phyloP scores from a whole-genome alignment of 2,329 filamentous ascomycete species.

The Coniochaeta hoffmannii region DNA sequence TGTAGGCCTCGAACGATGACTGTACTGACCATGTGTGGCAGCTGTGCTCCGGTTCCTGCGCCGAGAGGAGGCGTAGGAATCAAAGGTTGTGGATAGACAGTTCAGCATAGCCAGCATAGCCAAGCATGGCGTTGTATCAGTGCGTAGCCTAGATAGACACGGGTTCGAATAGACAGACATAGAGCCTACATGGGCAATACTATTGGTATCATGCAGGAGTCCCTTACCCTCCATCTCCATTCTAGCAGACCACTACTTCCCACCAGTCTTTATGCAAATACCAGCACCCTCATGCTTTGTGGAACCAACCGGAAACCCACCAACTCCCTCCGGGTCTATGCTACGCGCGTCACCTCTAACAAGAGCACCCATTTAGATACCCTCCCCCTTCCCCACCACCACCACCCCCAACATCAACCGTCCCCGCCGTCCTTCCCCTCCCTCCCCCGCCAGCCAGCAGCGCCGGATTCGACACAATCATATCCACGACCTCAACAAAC shows the following conservation, averaged over 20 bases:
- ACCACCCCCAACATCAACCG: conserved; percentile 19
- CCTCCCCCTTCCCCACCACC: conserved; percentile 7
- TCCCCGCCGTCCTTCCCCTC: conserved; percentile 15
- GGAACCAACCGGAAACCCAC: not conserved
- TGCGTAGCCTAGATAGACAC: not conserved
- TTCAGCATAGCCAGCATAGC: no score
- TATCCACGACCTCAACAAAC: conserved; percentile 44
- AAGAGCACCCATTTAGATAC: conserved; percentile 15
- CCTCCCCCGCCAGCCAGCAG: conserved; percentile 27
- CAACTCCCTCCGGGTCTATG: not conserved
- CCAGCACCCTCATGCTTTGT: not conserved
- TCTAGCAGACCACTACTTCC: not conserved
- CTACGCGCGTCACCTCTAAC: conserved; percentile 10
- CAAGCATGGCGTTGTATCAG: not conserved
- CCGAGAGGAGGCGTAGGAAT: conserved; percentile 16
- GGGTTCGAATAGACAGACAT: not conserved
- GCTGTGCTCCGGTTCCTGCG: conserved; percentile 26
- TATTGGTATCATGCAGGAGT: not conserved
- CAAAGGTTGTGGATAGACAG: not conserved
- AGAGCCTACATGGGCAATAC: not conserved
- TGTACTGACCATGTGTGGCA: conserved; percentile 6
- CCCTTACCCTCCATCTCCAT: not conserved
- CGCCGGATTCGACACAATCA: conserved; percentile 36
- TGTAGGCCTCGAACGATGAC: not conserved
- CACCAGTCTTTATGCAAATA: not conserved